phyloP scores from a whole-genome alignment of 1,284 basidiomycete species.

The Ustilago loliicola region DNA sequence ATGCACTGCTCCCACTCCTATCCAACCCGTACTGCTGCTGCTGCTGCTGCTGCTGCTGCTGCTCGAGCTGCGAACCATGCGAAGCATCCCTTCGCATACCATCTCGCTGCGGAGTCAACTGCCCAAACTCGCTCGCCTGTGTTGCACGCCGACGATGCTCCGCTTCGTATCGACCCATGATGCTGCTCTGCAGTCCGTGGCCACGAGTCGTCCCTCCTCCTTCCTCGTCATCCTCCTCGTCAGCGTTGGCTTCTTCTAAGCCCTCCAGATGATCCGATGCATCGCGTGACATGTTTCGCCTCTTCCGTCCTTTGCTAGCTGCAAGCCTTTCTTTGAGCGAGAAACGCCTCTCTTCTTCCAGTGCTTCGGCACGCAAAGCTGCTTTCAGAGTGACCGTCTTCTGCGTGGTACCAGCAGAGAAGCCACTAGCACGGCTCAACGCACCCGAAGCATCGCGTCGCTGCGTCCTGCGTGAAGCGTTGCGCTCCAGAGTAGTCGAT shows the following conservation, averaged over 20 bases:
- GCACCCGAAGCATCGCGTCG: slow-evolving; percentile 45
- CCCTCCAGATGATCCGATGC: slow-evolving; percentile 29
- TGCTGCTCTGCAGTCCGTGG: slow-evolving; percentile 22
- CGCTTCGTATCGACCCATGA: slow-evolving; percentile 53
- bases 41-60: slow-evolving; percentile 2
- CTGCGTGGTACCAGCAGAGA: slow-evolving; percentile 33
- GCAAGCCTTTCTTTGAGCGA: slow-evolving; percentile 48
- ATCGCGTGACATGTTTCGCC: slow-evolving; percentile 28
- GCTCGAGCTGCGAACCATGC: slow-evolving; percentile 26
- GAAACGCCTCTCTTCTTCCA: slow-evolving; percentile 59
- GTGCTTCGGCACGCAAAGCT: slow-evolving; percentile 60
- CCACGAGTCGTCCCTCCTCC: slow-evolving; percentile 6
- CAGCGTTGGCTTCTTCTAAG: slow-evolving; percentile 21
- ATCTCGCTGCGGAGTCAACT: slow-evolving; percentile 14
- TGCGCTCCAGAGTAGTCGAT: slow-evolving; percentile 23
- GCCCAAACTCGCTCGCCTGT: slow-evolving; percentile 44
- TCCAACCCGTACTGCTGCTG: slow-evolving; percentile 9
- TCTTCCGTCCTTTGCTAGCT: slow-evolving; percentile 28
- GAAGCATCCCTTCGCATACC: slow-evolving; percentile 27
- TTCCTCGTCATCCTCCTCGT: slow-evolving; percentile 26
- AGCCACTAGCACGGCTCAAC: slow-evolving; percentile 47
- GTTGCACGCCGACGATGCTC: slow-evolving; percentile 30
- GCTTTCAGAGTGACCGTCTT: slow-evolving; percentile 56
- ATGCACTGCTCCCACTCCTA: slow-evolving; percentile 24
- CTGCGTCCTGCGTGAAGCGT: slow-evolving; percentile 23